Evolutionary conservation across 1,284 basidiomycete genomes (phyloP), one percentile per base, ranked within the genome.

Genomic region (Malassezia restricta): DNA sequence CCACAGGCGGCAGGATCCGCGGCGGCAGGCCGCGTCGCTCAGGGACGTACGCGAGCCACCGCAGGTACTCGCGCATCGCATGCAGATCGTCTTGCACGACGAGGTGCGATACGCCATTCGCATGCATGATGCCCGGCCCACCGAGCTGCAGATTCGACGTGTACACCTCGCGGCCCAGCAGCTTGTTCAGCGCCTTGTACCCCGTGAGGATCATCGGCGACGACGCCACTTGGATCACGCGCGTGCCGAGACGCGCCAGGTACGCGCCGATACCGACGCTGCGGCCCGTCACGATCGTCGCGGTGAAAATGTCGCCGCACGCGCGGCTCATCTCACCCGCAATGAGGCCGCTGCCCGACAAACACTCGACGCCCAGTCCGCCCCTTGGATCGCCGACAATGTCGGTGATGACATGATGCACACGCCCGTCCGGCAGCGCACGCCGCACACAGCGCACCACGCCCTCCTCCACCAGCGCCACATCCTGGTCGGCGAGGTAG

Each of bases 241-340:
- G 85, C 77, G 98, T 87, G 66, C 94, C 94, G 38, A 98, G 82
- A 66, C 94, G 89, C 52, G 98, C 91, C 52, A 99, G 86, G 76
- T 99, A 98, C 35, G 94, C 94, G 72, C 94, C 94, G 67, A 98
- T 99, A 76, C 94, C 94, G 64, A 99, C 94, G 5, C 91, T 96
- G 51, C 94, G 87, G 63, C 91, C 94, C 40, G 91, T 95, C 65
- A 98, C 92, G 68, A 99, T 83, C 17, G 94, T 98, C 74, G 96
- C 91, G 47, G 94, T 99, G 79, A 99, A 99, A 74, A 98, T 95
- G 74, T 96, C 89, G 67, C 98, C 90, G 75, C 95, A 95, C 0
- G 94, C 94, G 40, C 94, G 83, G 43, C 91, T 94, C 0, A 94
- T 98, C 76, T 95, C 94, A 58, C 94, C 94, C 38, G 94, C 94